A percentile compares a stretch with the other conserved stretches of the same genome.
Evolutionary conservation across 2,329 filamentous ascomycete species (phyloP).

Genomic region (Aspergillus caelatus): DNA sequence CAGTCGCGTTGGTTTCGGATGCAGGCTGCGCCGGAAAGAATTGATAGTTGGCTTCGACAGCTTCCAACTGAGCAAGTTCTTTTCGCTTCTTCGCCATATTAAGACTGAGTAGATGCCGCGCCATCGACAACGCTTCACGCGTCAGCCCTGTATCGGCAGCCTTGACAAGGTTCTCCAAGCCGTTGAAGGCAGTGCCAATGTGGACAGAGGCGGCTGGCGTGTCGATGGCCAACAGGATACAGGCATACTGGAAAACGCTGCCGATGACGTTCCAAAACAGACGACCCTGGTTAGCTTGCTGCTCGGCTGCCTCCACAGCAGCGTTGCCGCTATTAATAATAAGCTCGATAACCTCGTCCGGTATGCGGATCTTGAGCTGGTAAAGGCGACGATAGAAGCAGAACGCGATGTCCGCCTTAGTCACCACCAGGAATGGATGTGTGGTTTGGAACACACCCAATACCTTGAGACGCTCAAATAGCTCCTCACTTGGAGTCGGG

Average conservation of each 20-base stretch:
- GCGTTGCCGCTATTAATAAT: constrained; percentile 28
- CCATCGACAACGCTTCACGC: constrained; percentile 31
- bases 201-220: constrained; percentile 23
- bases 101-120: constrained; percentile 31
- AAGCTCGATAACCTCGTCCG: constrained; percentile 25
- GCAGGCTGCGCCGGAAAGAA: constrained; percentile 14
- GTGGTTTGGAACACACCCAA: constrained; percentile 19
- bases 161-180: constrained; percentile 30
- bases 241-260: constrained; percentile 36
- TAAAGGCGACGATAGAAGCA: constrained; percentile 38
- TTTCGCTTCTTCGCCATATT: constrained; percentile 33
- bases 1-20: constrained; percentile 12
- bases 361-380: constrained; percentile 26
- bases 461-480: constrained; percentile 28
- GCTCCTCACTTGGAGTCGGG: constrained; percentile 21
- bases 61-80: constrained; percentile 31
- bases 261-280: constrained; percentile 36
- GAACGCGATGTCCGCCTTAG: constrained; percentile 34
- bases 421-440: constrained; percentile 33
- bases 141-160: constrained; percentile 30
- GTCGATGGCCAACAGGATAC: constrained; percentile 33
- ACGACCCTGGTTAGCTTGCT: constrained; percentile 26
- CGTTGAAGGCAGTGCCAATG: constrained; percentile 26
- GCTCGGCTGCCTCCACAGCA: constrained; percentile 27
- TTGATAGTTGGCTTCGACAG: constrained; percentile 27